A percentile compares a stretch with the other conserved stretches of the same genome.
phyloP scores from a whole-genome alignment of 208 protist genomes.

The Blastocrithidia nonstop region DNA sequence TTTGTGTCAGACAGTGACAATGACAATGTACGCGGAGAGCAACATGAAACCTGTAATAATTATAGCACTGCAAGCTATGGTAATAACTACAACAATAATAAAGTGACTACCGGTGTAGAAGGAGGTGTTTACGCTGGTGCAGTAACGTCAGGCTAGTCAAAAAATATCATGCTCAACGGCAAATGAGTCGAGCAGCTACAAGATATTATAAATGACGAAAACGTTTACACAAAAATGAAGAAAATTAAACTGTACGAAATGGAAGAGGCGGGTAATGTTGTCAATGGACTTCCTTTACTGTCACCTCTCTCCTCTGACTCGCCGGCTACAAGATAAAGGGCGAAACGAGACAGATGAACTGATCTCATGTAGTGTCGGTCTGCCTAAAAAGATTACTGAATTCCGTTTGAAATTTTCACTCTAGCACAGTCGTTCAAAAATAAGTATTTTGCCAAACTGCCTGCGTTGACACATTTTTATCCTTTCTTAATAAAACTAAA shows the following conservation, averaged over 20 bases:
- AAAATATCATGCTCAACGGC: conserved; percentile 76
- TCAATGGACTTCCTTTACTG: conserved; percentile 23
- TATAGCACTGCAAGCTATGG: not conserved
- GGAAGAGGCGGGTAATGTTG: conserved; percentile 32
- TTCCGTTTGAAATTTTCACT: conserved; percentile 58
- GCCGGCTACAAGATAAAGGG: conserved; percentile 3
- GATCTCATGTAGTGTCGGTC: conserved; percentile 64
- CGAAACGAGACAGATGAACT: not conserved
- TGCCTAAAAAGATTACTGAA: conserved; percentile 73
- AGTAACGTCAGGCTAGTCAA: conserved; percentile 25
- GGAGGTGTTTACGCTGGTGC: conserved; percentile 67
- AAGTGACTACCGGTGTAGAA: conserved; percentile 44
- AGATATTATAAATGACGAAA: conserved; percentile 50
- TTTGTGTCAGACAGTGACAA: not conserved
- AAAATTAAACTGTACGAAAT: conserved; percentile 47
- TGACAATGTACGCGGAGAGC: not conserved
- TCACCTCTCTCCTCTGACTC: too few species aligned
- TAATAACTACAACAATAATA: conserved; percentile 3
- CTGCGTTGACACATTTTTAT: conserved; percentile 60
- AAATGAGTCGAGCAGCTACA: conserved; percentile 51
- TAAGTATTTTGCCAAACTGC: conserved; percentile 44
- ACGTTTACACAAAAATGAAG: conserved; percentile 40
- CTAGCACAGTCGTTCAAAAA: conserved; percentile 78
- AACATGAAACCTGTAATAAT: not conserved
- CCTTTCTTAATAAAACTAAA: conserved; percentile 72